Conservation (phyloP, 2,329 filamentous ascomycete species). For the Thermomyces lanuginosus region DNA sequence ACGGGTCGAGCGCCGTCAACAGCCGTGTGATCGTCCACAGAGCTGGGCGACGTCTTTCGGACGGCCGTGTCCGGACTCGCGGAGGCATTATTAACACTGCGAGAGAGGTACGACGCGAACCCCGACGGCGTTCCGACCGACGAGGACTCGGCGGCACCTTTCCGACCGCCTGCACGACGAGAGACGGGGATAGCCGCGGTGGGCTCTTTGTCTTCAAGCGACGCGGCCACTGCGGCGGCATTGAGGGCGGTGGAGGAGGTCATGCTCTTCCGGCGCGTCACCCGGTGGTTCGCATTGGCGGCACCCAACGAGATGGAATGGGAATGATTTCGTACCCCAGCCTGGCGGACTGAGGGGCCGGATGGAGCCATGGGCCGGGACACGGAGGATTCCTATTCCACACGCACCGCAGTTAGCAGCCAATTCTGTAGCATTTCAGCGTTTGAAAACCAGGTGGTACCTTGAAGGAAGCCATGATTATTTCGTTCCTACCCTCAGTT, state of each 20-base stretch:
- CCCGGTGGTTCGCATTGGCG: slow-evolving; percentile 65
- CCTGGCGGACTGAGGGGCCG: slow-evolving; percentile 43
- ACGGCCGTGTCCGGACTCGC: slow-evolving; percentile 11
- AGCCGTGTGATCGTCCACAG: slow-evolving; percentile 16
- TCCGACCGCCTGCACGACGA: too few relatives aligned
- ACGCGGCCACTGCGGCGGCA: slow-evolving; percentile 18
- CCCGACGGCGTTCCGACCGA: slow-evolving; percentile 27
- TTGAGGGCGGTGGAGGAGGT: slow-evolving; percentile 47
- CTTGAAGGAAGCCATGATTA: too few relatives aligned
- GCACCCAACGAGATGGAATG: slow-evolving; percentile 64
- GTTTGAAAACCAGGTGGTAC: too few relatives aligned
- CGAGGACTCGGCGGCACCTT: slow-evolving; percentile 55
- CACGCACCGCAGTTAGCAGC: too few relatives aligned
- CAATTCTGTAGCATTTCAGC: too few relatives aligned
- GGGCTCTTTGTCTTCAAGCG: slow-evolving; percentile 26
- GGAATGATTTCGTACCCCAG: slow-evolving; percentile 59
- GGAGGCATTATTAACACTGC: slow-evolving; percentile 14
- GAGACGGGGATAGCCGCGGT: slow-evolving; percentile 19
- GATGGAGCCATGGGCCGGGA: slow-evolving; percentile 52
- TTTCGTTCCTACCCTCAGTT: too few relatives aligned
- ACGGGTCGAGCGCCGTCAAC: slow-evolving; percentile 34
- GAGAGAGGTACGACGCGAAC: slow-evolving; percentile 23
- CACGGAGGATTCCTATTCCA: slow-evolving; percentile 36
- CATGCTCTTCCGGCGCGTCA: slow-evolving; percentile 88
- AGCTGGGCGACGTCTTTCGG: slow-evolving; percentile 25